These are phyloP conservation scores for Aspergillus pseudoglaucus DNA, from an alignment of 2,329 filamentous ascomycete genomes.

Conservation along the genomic window DNA sequence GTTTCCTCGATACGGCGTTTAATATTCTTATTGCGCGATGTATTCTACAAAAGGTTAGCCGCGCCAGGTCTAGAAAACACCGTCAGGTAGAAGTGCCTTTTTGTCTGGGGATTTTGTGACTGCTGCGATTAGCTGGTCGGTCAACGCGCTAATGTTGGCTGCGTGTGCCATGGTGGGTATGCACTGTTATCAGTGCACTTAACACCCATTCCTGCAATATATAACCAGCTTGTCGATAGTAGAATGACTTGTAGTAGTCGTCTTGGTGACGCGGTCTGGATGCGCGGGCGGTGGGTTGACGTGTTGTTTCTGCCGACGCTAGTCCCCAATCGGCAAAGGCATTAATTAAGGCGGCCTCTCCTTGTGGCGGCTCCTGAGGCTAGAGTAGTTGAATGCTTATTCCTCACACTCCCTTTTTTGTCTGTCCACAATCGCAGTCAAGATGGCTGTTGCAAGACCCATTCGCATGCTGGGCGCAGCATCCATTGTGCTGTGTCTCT, in stretches of 20 bases:
- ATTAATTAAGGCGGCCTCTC: background rate
- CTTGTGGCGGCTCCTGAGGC: background rate
- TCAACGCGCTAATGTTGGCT: constrained; percentile 57
- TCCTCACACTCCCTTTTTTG: constrained; percentile 2
- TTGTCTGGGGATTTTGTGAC: constrained; percentile 47
- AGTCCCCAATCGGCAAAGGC: constrained; percentile 13
- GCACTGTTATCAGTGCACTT: background rate
- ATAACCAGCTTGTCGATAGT: background rate
- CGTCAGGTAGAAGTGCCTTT: constrained; percentile 38
- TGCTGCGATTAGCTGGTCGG: constrained; percentile 63
- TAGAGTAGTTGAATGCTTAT: background rate
- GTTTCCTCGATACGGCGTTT: constrained; percentile 27
- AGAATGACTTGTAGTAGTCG: background rate
- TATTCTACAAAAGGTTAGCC: constrained; percentile 20
- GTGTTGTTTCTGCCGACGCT: constrained; percentile 14
- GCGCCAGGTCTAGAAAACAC: background rate
- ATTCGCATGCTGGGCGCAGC: constrained; percentile 70
- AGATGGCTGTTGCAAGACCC: constrained; percentile 78
- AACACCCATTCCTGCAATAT: background rate
- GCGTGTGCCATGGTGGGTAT: constrained; percentile 59
- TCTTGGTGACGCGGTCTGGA: background rate
- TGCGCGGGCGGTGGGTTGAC: constrained; percentile 1
- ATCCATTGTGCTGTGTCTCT: constrained; percentile 67
- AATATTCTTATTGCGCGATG: constrained; percentile 20
- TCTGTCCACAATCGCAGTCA: constrained; percentile 20